Base-by-base conservation (phyloP, 768 basidiomycete genomes). In the Psilocybe cubensis region DNA sequence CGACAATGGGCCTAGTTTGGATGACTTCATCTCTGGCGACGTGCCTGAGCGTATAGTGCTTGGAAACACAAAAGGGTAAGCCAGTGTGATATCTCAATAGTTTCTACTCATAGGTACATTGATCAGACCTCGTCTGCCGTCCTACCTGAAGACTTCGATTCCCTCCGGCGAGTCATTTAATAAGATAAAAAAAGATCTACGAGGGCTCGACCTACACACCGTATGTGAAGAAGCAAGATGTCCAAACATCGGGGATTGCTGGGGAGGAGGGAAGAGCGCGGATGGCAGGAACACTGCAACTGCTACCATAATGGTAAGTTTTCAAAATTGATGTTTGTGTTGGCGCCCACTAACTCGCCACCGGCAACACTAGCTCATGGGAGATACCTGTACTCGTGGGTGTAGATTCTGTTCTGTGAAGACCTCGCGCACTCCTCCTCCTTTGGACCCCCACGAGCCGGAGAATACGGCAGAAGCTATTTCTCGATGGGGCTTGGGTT, bases 161-260 rank as follows among this genome's bases (percentile, higher is more conserved):
- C 96, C 97, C 1, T 92, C 90, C 0, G 92, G 94, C 27, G 78
- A 79, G 10, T 94, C 95, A 2, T 99, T 89, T 72, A 88, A 84
- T 62, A 92, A 86, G 67, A 98, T 99, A 62, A 98, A 96, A 83
- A 92, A 89, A 63, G 97, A 99, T 72, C 80, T 99, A 12, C 81
- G 97, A 51, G 96, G 96, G 1, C 82, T 99, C 2, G 85, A 85
- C 7, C 78, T 99, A 46, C 94, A 97, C 67, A 99, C 97, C 0
- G 97, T 99, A 2, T 99, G 97, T 67, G 97, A 99, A 73, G 97
- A 99, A 71, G 97, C 97, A 31, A 83, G 96, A 60, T 99, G 97
- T 78, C 97, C 97, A 0, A 99, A 99, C 67, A 98, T 99, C 54
- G 97, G 96, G n/a, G 96, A 98, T 68, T 99, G 97, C 67, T 99